A percentile compares a stretch with the other conserved stretches of the same genome.
Evolutionary conservation across 2,329 filamentous ascomycete genomes (phyloP).

Genomic region (Endoconidiophora laricicola): DNA sequence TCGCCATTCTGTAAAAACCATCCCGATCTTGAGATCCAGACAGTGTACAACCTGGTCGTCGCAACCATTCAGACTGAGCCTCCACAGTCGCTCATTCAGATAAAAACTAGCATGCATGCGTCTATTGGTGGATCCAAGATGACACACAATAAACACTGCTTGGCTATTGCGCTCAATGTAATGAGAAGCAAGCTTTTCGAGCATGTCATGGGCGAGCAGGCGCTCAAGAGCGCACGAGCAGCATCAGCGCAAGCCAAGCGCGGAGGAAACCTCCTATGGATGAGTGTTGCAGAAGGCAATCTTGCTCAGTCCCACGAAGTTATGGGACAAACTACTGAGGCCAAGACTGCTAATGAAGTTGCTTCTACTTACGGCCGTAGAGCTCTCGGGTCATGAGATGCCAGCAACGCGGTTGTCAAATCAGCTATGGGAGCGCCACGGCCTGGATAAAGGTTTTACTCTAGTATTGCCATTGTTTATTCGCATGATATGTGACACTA

Average conservation of each 20-base stretch:
- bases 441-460: too few species aligned
- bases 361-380: constrained; percentile 18
- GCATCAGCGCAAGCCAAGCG: constrained; percentile 50
- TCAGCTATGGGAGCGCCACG: too few species aligned
- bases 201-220: constrained; percentile 65
- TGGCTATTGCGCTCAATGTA: constrained; percentile 68
- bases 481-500: too few species aligned
- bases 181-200: constrained; percentile 75
- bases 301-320: constrained; percentile 59
- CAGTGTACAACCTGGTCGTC: constrained; percentile 60
- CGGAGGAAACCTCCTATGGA: constrained; percentile 58
- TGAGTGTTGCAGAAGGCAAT: constrained; percentile 66
- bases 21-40: constrained; percentile 56
- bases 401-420: neutral
- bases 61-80: constrained; percentile 48
- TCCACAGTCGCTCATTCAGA: constrained; percentile 51
- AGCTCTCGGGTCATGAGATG: constrained; percentile 8
- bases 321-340: constrained; percentile 41
- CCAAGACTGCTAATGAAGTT: constrained; percentile 24
- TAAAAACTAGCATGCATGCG: constrained; percentile 61
- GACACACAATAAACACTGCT: constrained; percentile 59
- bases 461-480: too few species aligned
- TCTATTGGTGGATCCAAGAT: constrained; percentile 54
- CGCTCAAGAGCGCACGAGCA: constrained; percentile 57
- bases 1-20: constrained; percentile 52